A percentile compares a stretch with the other conserved stretches of the same genome.
Conservation (phyloP, 768 basidiomycete species). For the Termitomyces sp. region DNA sequence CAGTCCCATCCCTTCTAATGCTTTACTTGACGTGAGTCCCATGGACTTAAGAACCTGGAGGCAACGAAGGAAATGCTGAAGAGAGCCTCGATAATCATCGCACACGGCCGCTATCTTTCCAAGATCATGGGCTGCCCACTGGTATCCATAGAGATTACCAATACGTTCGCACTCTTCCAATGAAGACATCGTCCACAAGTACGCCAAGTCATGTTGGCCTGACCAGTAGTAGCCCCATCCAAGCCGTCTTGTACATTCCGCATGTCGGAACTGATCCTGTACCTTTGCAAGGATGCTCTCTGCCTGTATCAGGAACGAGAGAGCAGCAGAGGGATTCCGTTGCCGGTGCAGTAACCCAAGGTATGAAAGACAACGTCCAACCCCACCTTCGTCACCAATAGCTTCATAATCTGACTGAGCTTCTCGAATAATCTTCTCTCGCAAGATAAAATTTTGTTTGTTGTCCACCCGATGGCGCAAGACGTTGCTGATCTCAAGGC, state of each 20-base stretch:
- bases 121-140: background rate
- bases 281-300: background rate
- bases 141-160: background rate
- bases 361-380: background rate
- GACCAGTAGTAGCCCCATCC: background rate
- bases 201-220: background rate
- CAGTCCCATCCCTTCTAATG: slow-evolving; percentile 2
- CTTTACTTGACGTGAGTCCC: background rate
- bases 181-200: background rate
- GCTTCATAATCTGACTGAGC: background rate
- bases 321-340: background rate
- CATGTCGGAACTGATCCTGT: background rate
- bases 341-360: background rate
- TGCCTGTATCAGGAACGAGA: background rate
- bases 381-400: background rate
- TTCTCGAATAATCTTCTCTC: background rate
- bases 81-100: no score
- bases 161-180: background rate
- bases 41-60: background rate
- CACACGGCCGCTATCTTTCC: background rate
- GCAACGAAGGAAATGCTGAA: background rate
- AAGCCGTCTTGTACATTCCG: background rate
- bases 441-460: background rate
- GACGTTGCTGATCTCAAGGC: background rate
- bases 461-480: background rate